Evolutionary conservation across 441 rosid genomes (phyloP).

Genomic region (Pelargonium fulgidum): DNA sequence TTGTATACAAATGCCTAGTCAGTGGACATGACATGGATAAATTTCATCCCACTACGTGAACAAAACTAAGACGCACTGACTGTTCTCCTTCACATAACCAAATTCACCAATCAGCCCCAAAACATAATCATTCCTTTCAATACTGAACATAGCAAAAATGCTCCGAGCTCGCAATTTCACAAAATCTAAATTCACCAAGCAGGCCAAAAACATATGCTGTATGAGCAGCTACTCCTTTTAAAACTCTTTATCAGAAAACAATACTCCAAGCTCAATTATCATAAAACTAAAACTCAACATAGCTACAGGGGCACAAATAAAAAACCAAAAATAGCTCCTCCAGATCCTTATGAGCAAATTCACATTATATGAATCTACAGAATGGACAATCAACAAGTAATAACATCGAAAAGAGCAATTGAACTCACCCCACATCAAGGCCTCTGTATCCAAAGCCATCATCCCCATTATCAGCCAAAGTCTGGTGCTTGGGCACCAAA

Average conservation of each 20-base stretch:
- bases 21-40: background rate
- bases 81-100: background rate
- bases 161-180: no score
- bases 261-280: no score
- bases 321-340: no score
- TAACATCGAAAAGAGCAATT: background rate
- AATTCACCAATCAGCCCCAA: background rate
- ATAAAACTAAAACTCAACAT: no score
- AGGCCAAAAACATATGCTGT: no score
- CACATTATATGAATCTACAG: background rate
- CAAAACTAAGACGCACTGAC: background rate
- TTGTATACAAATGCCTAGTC: background rate
- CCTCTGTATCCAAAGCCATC: slow-evolving; percentile 50
- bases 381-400: no score
- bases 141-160: no score
- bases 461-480: slow-evolving; percentile 28
- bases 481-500: slow-evolving; percentile 52
- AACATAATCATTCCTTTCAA: background rate
- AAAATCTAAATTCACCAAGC: no score
- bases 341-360: background rate
- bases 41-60: background rate
- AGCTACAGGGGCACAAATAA: no score
- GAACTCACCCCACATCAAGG: slow-evolving; percentile 62
- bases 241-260: no score
- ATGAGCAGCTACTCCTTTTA: no score